phyloP scores from a whole-genome alignment of 2,329 filamentous ascomycete genomes.

The Hypoxylon sp. region DNA sequence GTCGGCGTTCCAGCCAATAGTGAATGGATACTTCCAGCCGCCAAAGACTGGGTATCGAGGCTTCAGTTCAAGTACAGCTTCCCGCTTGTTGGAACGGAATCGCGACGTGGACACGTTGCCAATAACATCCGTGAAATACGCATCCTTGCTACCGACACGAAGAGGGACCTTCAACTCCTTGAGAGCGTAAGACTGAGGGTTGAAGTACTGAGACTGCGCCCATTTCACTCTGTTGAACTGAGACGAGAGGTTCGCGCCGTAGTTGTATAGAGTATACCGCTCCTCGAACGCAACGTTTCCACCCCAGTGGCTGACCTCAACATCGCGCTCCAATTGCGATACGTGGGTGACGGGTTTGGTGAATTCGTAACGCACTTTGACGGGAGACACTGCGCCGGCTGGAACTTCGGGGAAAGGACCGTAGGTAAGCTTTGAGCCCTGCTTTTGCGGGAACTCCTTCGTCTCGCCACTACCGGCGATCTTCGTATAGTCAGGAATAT shows the following conservation, averaged over 20 bases:
- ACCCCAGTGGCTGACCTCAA: slow-evolving; percentile 98
- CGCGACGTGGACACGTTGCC: slow-evolving; percentile 95
- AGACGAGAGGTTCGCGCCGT: slow-evolving; percentile 79
- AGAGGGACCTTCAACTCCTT: slow-evolving; percentile 86
- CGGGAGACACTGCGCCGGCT: slow-evolving; percentile 78
- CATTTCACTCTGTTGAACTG: slow-evolving; percentile 83
- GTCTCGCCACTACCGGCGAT: slow-evolving; percentile 73
- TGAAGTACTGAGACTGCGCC: slow-evolving; percentile 79
- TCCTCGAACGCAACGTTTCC: slow-evolving; percentile 97
- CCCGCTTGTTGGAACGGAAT: slow-evolving; percentile 81
- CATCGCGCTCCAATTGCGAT: slow-evolving; percentile 83
- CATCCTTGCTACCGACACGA: slow-evolving; percentile 80
- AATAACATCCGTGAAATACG: slow-evolving; percentile 96
- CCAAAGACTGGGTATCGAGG: slow-evolving; percentile 97
- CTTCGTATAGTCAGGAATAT: slow-evolving; percentile 87
- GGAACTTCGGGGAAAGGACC: slow-evolving; percentile 86
- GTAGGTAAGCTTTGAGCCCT: slow-evolving; percentile 88
- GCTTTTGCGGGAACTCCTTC: slow-evolving; percentile 76
- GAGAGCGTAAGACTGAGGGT: slow-evolving; percentile 80
- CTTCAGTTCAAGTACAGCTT: slow-evolving; percentile 88
- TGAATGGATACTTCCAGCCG: slow-evolving; percentile 98
- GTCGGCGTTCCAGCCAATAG: slow-evolving; percentile 93
- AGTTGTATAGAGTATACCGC: slow-evolving; percentile 87
- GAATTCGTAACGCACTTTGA: slow-evolving; percentile 91
- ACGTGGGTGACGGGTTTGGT: slow-evolving; percentile 90